Evolutionary conservation across 148 eudicot species (phyloP), one percentile per base, ranked within the genome.

Genomic region (Fallopia convolvulus): DNA sequence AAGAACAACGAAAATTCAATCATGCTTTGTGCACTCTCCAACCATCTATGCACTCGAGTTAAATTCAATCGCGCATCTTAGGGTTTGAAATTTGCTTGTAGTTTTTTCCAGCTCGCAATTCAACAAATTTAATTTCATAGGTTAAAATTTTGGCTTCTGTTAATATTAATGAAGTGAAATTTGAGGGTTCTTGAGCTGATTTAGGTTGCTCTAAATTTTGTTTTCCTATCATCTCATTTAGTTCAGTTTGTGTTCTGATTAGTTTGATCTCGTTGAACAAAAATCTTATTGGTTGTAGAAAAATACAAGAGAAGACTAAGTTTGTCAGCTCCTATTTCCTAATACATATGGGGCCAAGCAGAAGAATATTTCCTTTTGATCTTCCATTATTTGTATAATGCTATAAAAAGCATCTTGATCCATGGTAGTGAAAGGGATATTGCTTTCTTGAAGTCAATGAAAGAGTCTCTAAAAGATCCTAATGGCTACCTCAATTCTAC

Each of bases 401-500:
- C 70, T 63, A 63, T 63, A 33, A 63, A 63, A 26, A 63, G 2
- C 40, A 11, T 10, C 18, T 26, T 13, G 70, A 63, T 30, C 17
- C 30, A 76, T 61, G 86, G 79, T 46, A 46, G 36, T 75, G 74
- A 72, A 15, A 30, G 12, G 2, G 56, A 53, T 55, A 47, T 75
- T 15, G 21, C 53, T 52, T 75, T 68, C 66, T 55, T 75, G 68
- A 30, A 52, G 58, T 53, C 44, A 12, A 33, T 75, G 3, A 14
- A 36, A 33, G 66, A 75, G 20, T 75, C 77, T 9, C 13, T 75
- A 47, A 17, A 75, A 75, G 77, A 75, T 41, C 77, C 77, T 20
- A 6, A 30, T 18, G 78, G 80, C n/a, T 68, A 42, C 68, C 84
- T 84, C 33, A 80, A 44, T 7, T 65, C 36, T 61, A 49, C 87